Base-by-base conservation (phyloP, 768 basidiomycete genomes). In the Chalciporus piperatus region DNA sequence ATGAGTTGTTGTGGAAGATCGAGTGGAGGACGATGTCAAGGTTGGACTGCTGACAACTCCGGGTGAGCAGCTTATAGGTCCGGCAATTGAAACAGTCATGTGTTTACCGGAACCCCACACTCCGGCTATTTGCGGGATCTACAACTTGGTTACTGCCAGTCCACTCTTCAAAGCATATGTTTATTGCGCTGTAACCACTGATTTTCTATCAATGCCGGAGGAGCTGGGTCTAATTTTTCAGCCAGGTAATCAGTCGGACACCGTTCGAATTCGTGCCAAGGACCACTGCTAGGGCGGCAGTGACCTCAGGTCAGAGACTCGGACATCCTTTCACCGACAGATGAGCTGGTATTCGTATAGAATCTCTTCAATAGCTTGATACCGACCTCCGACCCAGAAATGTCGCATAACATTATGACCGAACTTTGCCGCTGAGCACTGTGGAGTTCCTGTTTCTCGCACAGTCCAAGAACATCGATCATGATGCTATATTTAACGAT, bases 31-130 rank as follows among this genome's bases (percentile, higher is more conserved):
- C 13, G 17, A 43, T 35, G 46, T 38, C 40, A 27, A 25, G 8
- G 14, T 37, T 37, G 6, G 27, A 45, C 39, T 19, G 40, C 10
- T 30, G 37, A 39, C 3, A 11, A 39, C 39, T 40, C 30, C 40
- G 40, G n/a, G n/a, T n/a, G 23, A 25, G 22, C 16, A 22, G 60
- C 35, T 66, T 64, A 59, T 63, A 60, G 40, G 37, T 27, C 41
- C 52, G 54, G 63, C 5, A 38, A 43, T 44, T n/a, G 50, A 43
- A 45, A 44, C 44, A 51, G 39, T 43, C 63, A 66, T 59, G 63
- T 64, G 63, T 64, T 64, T 62, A 50, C 47, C 16, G 41, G 47
- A 43, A 30, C 33, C 16, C 23, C 33, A 20, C 16, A 37, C 35
- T 16, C 54, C 51, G 57, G 48, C 9, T 28, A 32, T 27, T 38